These are phyloP conservation scores for Kodamaea nitidulidarum DNA, from an alignment of 805 yeast genomes.

Conservation along the genomic window DNA sequence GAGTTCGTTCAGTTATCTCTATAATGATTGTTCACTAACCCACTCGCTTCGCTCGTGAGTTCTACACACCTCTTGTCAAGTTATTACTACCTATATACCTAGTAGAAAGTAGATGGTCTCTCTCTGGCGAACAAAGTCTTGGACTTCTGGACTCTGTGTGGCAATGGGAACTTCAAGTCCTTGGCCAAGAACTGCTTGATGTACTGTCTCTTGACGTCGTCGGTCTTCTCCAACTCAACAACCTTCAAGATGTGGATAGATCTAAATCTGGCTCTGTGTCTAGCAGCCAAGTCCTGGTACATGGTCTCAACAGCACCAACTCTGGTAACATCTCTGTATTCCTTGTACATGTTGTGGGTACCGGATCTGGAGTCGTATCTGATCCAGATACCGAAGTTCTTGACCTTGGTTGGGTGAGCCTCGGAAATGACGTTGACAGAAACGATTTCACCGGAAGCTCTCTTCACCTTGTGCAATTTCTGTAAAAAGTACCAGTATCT, in stretches of 20 bases:
- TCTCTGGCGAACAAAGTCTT: conserved; percentile 82
- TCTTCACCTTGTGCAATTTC: conserved; percentile 98
- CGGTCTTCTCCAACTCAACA: conserved; percentile 96
- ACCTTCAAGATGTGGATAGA: conserved; percentile 98
- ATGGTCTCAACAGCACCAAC: conserved; percentile 97
- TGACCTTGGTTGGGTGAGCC: conserved; percentile 97
- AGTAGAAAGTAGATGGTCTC: conserved; percentile 98
- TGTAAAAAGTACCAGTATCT: conserved; percentile 99
- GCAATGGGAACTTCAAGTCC: conserved; percentile 99
- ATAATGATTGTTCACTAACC: no score
- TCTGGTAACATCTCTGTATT: conserved; percentile 99
- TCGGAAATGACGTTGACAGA: conserved; percentile 88
- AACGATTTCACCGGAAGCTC: conserved; percentile 99
- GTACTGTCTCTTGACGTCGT: conserved; percentile 99
- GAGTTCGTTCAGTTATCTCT: no score
- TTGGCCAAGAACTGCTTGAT: conserved; percentile 92
- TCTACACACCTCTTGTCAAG: background rate
- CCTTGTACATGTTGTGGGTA: conserved; percentile 99
- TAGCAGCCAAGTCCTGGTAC: conserved; percentile 99
- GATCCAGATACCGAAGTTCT: conserved; percentile 99
- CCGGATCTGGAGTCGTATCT: conserved; percentile 99
- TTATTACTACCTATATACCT: conserved; percentile 28
- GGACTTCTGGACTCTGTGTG: conserved; percentile 97
- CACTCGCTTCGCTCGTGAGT: background rate
- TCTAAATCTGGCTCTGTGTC: conserved; percentile 99